Base-by-base conservation (phyloP, 305 asterid genomes). In the Fraxinus baroniana region DNA sequence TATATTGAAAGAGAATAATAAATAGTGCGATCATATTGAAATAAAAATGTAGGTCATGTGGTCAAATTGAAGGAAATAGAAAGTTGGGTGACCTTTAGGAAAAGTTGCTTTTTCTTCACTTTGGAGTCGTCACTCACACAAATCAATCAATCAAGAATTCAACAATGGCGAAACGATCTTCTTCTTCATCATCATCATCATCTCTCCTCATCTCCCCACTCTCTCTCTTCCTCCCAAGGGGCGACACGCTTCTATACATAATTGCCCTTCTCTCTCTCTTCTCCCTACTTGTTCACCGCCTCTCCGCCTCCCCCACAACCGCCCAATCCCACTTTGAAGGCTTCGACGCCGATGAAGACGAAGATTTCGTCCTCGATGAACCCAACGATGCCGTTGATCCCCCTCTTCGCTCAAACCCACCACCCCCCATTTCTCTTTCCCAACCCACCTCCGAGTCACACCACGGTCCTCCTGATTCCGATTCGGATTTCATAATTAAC, bases 321-420 rank as follows among this genome's bases (percentile, higher is more conserved):
- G 83, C 89, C 76, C 86, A 84, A 77, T 87, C 91, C 84, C 93
- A 94, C 86, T 96, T 96, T 81, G 99, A 96, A 87, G 98, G 98
- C 18, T 96, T 96, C 88, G 99, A 96, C 66, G 98, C 95, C 86
- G 99, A 94, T 6, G 99, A 95, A 22, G 90, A 84, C 36, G 96
- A 91, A 26, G 98, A 92, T 49, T 83, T 82, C 35, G 10, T 84
- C 77, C 0, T 46, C 76, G 86, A 81, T 5, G 98, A 89, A 49
- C 84, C 87, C 74, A 84, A 87, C 17, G 94, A 80, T 28, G 92
- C 89, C n/a, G 83, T 84, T 75, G 80, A 76, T 24, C 85, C 88
- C 7, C 89, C 82, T 28, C 87, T 77, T 73, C 94, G 91, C 78
- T 87, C 91, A 78, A 84, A 93, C 37, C 62, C 62, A 17, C 92